A percentile compares a stretch with the other conserved stretches of the same genome.
Conservation (phyloP, 1,139 yeast genomes). For the Suhomyces taliae region DNA sequence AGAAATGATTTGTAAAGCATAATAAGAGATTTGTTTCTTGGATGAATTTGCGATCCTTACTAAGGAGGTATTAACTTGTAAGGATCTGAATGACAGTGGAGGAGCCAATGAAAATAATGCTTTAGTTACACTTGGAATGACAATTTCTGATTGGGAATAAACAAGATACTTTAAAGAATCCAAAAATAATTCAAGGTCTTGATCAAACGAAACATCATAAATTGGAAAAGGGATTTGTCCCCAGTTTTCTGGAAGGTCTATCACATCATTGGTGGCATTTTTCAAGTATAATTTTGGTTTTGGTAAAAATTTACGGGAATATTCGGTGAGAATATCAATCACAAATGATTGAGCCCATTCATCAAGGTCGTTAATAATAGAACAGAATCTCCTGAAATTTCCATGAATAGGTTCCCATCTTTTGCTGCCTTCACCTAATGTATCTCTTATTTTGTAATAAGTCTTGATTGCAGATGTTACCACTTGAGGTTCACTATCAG, state of each 20-base stretch:
- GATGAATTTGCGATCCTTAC: slow-evolving; percentile 39
- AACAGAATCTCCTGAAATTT: slow-evolving; percentile 62
- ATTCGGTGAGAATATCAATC: slow-evolving; percentile 65
- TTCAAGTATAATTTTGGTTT: slow-evolving; percentile 43
- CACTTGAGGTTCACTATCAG: slow-evolving; percentile 67
- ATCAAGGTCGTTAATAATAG: slow-evolving; percentile 56
- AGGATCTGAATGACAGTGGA: slow-evolving; percentile 46
- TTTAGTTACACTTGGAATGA: slow-evolving; percentile 60
- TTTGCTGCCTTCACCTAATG: slow-evolving; percentile 28
- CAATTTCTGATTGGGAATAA: slow-evolving; percentile 56
- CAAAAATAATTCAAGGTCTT: slow-evolving; percentile 58
- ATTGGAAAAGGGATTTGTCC: slow-evolving; percentile 25
- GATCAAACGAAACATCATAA: slow-evolving; percentile 49
- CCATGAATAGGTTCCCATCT: slow-evolving; percentile 70
- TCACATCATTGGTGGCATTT: slow-evolving; percentile 22
- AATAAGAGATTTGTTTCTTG: slow-evolving; percentile 32
- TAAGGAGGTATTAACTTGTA: slow-evolving; percentile 51
- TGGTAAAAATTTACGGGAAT: slow-evolving; percentile 60
- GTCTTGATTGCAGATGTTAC: slow-evolving; percentile 68
- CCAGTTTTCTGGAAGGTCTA: slow-evolving; percentile 43
- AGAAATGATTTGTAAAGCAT: slow-evolving; percentile 45
- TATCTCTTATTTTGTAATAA: slow-evolving; percentile 44
- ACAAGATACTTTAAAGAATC: slow-evolving; percentile 45
- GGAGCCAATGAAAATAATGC: slow-evolving; percentile 58
- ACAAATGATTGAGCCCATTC: slow-evolving; percentile 71